Conservation (phyloP, 2,329 filamentous ascomycete genomes). For the Fusarium sublunatum region DNA sequence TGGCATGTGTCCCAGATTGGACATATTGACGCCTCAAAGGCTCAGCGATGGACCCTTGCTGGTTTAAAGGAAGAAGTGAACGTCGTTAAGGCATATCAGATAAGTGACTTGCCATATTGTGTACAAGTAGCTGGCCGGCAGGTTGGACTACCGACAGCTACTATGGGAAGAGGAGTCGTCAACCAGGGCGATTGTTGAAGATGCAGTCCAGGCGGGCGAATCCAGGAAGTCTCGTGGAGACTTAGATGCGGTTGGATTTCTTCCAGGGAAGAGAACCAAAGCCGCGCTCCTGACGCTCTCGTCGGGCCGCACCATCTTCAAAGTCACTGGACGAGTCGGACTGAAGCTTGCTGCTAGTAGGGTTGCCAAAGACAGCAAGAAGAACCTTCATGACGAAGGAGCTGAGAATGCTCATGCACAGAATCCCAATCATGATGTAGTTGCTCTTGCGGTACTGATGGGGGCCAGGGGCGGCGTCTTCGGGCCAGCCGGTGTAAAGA, state of each 20-base stretch:
- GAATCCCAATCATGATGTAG: slow-evolving; percentile 86
- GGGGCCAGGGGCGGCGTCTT: slow-evolving; percentile 74
- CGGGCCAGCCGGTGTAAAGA: slow-evolving; percentile 86
- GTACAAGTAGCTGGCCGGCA: slow-evolving; percentile 44
- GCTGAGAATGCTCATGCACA: slow-evolving; percentile 80
- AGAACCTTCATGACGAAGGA: slow-evolving; percentile 75
- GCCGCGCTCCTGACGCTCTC: slow-evolving; percentile 69
- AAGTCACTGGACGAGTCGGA: slow-evolving; percentile 58
- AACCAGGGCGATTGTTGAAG: slow-evolving; percentile 47
- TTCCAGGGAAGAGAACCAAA: slow-evolving; percentile 58
- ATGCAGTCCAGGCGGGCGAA: slow-evolving; percentile 30
- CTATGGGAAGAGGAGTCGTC: slow-evolving; percentile 17
- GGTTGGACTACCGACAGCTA: slow-evolving; percentile 52
- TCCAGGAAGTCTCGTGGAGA: slow-evolving; percentile 15
- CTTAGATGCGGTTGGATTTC: slow-evolving; percentile 45
- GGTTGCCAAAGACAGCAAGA: slow-evolving; percentile 68
- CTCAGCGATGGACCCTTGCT: slow-evolving; percentile 5
- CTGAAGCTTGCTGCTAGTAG: slow-evolving; percentile 60
- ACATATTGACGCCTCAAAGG: neutral
- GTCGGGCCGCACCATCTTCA: slow-evolving; percentile 70
- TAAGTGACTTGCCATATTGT: slow-evolving; percentile 10
- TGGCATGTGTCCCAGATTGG: neutral
- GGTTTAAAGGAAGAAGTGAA: slow-evolving; percentile 31
- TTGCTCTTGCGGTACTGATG: slow-evolving; percentile 85
- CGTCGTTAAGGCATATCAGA: slow-evolving; percentile 12